Percentiles rank a stretch among this genome's conserved stretches.
These are phyloP conservation scores for Clarireedia hainanense DNA, from an alignment of 2,329 filamentous ascomycete genomes.

Conservation along the genomic window DNA sequence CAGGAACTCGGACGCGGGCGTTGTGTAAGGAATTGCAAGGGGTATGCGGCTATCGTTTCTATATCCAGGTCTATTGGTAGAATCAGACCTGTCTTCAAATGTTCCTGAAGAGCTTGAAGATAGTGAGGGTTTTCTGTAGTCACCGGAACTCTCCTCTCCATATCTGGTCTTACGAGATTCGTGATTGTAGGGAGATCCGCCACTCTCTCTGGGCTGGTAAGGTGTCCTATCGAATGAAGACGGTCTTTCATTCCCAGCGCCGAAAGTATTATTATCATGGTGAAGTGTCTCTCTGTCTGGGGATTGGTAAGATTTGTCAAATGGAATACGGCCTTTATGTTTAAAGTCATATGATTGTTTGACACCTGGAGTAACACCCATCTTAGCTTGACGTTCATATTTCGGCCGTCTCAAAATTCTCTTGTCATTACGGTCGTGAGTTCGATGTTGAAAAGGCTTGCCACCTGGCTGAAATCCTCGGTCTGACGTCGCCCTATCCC, in stretches of 20 bases:
- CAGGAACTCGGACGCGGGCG: constrained; percentile 82
- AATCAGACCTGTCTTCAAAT: background rate
- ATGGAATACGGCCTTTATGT: background rate
- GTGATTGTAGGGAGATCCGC: background rate
- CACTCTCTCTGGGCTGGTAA: background rate
- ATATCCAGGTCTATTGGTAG: constrained; percentile 3
- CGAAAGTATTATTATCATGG: background rate
- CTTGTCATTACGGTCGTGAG: background rate
- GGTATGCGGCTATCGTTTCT: constrained; percentile 22
- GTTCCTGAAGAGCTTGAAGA: background rate
- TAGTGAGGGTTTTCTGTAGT: background rate
- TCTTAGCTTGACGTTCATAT: background rate
- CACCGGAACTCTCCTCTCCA: background rate
- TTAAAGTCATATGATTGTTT: background rate
- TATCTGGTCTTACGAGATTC: background rate
- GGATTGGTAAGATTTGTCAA: background rate
- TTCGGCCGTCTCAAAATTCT: background rate
- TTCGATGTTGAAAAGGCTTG: background rate
- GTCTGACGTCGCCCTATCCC: background rate
- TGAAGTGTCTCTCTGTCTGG: background rate
- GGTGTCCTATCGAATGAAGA: background rate
- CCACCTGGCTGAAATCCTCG: background rate
- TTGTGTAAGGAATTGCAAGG: constrained; percentile 57
- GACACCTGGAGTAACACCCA: background rate
- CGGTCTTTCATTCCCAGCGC: background rate